These are phyloP conservation scores for Auricularia sp. DNA, from an alignment of 768 basidiomycete species.

Conservation along the genomic window DNA sequence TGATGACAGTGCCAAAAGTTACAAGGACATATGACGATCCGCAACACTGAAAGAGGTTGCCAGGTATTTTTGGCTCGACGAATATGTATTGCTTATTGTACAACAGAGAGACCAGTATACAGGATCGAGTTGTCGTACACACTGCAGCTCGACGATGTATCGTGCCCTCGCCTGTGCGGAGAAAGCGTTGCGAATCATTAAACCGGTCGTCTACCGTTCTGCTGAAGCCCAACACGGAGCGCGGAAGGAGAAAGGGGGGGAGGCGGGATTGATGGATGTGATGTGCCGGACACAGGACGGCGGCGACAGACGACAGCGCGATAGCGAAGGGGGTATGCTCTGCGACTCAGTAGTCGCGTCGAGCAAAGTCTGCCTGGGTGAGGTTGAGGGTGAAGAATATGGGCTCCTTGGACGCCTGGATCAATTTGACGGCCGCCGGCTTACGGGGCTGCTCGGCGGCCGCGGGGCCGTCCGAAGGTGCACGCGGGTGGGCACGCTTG, in stretches of 20 bases:
- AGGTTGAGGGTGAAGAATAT: constrained; percentile 63
- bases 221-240: not conserved
- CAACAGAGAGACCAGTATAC: too few relatives aligned
- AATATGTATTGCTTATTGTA: too few relatives aligned
- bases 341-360: constrained; percentile 2
- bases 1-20: too few relatives aligned
- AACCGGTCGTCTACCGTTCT: too few relatives aligned
- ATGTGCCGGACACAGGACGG: too few relatives aligned
- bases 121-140: too few relatives aligned
- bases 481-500: not conserved
- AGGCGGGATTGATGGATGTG: not conserved
- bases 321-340: not conserved
- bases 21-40: too few relatives aligned
- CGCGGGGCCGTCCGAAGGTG: not conserved
- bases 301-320: not conserved
- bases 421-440: constrained; percentile 47
- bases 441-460: not conserved
- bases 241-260: not conserved
- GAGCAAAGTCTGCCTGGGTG: constrained; percentile 71
- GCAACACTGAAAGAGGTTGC: too few relatives aligned
- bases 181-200: too few relatives aligned
- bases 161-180: too few relatives aligned
- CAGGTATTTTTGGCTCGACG: too few relatives aligned
- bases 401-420: constrained; percentile 67
- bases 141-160: too few relatives aligned